phyloP scores from a whole-genome alignment of 2,329 filamentous ascomycete species.

The Fusarium sacchari region DNA sequence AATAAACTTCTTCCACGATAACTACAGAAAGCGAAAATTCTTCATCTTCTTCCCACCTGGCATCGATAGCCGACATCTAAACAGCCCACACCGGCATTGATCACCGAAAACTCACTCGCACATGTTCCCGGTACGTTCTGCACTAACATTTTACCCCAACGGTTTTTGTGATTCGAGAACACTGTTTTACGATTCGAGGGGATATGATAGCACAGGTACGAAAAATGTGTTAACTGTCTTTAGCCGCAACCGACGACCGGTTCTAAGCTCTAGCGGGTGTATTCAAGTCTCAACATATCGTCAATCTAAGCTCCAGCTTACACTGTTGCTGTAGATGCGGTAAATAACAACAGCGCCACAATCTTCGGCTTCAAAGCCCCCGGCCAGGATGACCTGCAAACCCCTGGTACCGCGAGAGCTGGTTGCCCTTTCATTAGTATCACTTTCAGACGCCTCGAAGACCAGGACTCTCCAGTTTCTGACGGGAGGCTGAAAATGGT shows the following conservation, averaged over 20 bases:
- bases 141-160: constrained; percentile 14
- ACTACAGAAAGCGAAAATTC: background rate
- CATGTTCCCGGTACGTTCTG: background rate
- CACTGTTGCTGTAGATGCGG: background rate
- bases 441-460: constrained; percentile 27
- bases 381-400: background rate
- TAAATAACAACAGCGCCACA: constrained; percentile 33
- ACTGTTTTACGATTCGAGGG: background rate
- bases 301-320: constrained; percentile 1
- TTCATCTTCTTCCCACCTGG: background rate
- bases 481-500: background rate
- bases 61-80: background rate
- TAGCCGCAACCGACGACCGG: constrained; percentile 5
- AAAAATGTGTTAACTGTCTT: background rate
- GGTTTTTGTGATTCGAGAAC: constrained; percentile 12
- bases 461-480: background rate
- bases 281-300: constrained; percentile 8
- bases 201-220: background rate
- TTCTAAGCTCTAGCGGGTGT: constrained; percentile 2
- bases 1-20: constrained; percentile 4
- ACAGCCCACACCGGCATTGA: constrained; percentile 3
- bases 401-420: constrained; percentile 10
- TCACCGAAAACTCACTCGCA: constrained; percentile 12
- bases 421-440: background rate
- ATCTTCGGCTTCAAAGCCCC: constrained; percentile 19